These are phyloP conservation scores for Acorus calamus DNA, from an alignment of 106 monocot genomes.

Conservation along the genomic window DNA sequence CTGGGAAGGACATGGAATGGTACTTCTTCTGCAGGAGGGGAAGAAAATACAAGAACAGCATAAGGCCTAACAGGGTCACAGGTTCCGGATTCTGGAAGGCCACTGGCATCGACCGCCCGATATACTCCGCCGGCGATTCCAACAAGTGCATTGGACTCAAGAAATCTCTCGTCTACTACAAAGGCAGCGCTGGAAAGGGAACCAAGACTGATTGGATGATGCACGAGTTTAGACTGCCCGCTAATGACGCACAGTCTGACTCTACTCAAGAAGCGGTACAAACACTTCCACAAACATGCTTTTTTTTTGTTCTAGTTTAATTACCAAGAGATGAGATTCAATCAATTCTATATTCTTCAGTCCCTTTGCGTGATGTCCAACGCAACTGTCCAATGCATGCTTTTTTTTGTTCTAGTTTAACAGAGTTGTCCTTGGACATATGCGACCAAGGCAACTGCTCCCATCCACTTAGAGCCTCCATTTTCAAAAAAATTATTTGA, in stretches of 20 bases:
- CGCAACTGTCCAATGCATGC: no score
- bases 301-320: no score
- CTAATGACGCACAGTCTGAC: constrained; percentile 4
- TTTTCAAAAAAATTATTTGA: no score
- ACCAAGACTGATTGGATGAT: constrained; percentile 95
- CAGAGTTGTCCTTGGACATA: no score
- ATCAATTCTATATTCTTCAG: no score
- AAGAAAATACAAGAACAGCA: constrained; percentile 80
- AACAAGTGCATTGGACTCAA: constrained; percentile 69
- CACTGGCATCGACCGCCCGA: constrained; percentile 71
- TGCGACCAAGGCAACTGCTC: no score
- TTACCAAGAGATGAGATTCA: neutral
- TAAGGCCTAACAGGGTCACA: constrained; percentile 79
- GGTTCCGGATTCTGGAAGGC: constrained; percentile 91
- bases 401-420: no score
- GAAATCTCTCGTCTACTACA: constrained; percentile 83
- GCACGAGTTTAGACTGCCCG: constrained; percentile 86
- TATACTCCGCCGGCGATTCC: constrained; percentile 19
- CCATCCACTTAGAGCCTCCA: no score
- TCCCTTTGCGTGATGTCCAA: no score
- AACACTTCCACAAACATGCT: neutral
- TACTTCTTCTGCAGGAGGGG: constrained; percentile 88
- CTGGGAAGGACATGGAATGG: constrained; percentile 24
- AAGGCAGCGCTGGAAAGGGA: constrained; percentile 79
- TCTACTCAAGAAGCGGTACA: no score